A percentile compares a stretch with the other conserved stretches of the same genome.
Evolutionary conservation across 2,329 filamentous ascomycete species (phyloP).

Genomic region (Sarocladiaceae sp.): DNA sequence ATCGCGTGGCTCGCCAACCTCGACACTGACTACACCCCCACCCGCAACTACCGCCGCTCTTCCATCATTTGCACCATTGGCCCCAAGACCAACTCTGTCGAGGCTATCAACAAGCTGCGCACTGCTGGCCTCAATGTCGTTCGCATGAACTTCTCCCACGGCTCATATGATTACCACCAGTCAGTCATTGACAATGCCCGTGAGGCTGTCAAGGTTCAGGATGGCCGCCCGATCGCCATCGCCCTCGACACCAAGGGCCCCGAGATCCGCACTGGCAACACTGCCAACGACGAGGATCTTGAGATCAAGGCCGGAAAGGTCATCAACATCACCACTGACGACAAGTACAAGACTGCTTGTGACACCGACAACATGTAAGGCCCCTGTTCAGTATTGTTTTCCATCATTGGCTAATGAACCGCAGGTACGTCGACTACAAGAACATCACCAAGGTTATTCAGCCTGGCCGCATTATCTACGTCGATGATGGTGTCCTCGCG

Average conservation of each 20-base stretch:
- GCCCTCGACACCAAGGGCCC: conserved; percentile 71
- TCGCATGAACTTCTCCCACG: conserved; percentile 96
- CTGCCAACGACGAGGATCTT: conserved; percentile 80
- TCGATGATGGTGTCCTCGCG: conserved; percentile 95
- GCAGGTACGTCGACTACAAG: conserved; percentile 96
- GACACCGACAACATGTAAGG: conserved; percentile 90
- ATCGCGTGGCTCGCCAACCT: conserved; percentile 64
- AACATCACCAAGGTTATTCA: conserved; percentile 99
- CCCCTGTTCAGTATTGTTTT: neutral
- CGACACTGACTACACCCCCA: conserved; percentile 81
- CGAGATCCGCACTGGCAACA: conserved; percentile 58
- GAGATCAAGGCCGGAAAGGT: conserved; percentile 77
- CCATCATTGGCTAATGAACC: conserved; percentile 10
- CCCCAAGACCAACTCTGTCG: conserved; percentile 96
- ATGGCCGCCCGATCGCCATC: conserved; percentile 87
- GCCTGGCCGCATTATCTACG: conserved; percentile 88
- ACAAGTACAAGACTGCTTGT: conserved; percentile 76
- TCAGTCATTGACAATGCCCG: conserved; percentile 95
- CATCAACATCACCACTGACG: conserved; percentile 95
- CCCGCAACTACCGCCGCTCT: conserved; percentile 87
- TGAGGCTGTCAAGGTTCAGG: conserved; percentile 69
- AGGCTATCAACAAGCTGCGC: conserved; percentile 94
- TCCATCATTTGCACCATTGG: conserved; percentile 99
- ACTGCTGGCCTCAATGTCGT: conserved; percentile 92
- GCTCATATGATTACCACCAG: conserved; percentile 87